Evolutionary conservation across 768 basidiomycete genomes (phyloP).

Genomic region (Lactifluus hygrophoroides): DNA sequence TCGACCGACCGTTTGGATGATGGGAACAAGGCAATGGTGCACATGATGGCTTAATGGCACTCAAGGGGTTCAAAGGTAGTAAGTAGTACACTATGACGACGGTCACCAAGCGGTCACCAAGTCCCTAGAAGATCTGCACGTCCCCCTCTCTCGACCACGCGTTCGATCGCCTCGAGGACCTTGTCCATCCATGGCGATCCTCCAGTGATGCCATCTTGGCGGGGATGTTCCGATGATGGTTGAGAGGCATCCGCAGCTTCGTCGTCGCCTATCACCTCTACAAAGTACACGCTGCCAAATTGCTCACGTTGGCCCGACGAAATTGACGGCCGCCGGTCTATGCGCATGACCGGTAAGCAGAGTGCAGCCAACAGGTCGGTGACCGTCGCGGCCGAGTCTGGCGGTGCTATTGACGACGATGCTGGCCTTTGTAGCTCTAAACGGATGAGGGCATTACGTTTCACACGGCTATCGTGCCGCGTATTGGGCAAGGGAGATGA

Average conservation of each 20-base stretch:
- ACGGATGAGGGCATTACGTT: slow-evolving; percentile 34
- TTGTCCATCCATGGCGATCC: background rate
- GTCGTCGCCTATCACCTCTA: slow-evolving; percentile 40
- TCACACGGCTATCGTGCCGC: slow-evolving; percentile 2
- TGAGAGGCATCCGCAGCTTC: background rate
- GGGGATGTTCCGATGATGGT: background rate
- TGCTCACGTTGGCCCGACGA: slow-evolving; percentile 27
- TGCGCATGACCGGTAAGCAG: slow-evolving; percentile 37
- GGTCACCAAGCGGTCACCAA: slow-evolving; percentile 17
- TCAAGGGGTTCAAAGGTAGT: background rate
- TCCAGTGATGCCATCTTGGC: background rate
- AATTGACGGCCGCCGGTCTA: slow-evolving; percentile 56
- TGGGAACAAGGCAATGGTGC: background rate
- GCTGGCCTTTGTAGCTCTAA: slow-evolving; percentile 19
- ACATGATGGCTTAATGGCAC: background rate
- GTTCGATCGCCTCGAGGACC: background rate
- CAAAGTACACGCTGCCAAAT: slow-evolving; percentile 55
- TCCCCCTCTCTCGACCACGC: slow-evolving; percentile 2
- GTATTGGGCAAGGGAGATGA: slow-evolving; percentile 26
- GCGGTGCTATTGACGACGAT: background rate
- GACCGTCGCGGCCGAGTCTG: slow-evolving; percentile 16
- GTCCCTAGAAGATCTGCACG: slow-evolving; percentile 32
- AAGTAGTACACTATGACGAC: background rate
- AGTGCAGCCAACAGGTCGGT: slow-evolving; percentile 31
- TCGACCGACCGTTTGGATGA: background rate